phyloP scores from a whole-genome alignment of 2,329 filamentous ascomycete species.

The Exophiala sp. region DNA sequence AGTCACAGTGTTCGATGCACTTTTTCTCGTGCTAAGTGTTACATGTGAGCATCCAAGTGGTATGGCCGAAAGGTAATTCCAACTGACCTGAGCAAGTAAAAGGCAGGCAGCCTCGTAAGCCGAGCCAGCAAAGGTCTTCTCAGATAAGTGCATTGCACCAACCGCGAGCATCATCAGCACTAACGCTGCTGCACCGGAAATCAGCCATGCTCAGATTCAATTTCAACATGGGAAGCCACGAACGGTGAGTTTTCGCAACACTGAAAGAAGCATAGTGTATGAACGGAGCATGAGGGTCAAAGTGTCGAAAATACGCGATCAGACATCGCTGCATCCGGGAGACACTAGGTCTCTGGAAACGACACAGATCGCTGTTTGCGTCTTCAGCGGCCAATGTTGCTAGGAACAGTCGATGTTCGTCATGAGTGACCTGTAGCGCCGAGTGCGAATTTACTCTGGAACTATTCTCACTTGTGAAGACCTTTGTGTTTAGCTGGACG shows the following conservation, averaged over 20 bases:
- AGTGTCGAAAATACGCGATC: slow-evolving; percentile 8
- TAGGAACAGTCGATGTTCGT: slow-evolving; percentile 5
- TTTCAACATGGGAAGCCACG: no score
- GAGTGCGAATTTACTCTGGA: not conserved
- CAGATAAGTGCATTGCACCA: slow-evolving; percentile 5
- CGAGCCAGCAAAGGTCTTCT: slow-evolving; percentile 2
- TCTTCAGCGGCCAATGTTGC: slow-evolving; percentile 1
- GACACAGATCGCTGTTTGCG: not conserved
- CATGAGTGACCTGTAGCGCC: slow-evolving; percentile 3
- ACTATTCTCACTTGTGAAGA: not conserved
- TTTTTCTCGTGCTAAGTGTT: slow-evolving; percentile 2
- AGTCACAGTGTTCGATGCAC: not conserved
- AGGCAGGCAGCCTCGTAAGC: slow-evolving; percentile 4
- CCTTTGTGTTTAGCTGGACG: not conserved
- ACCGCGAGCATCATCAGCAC: slow-evolving; percentile 6
- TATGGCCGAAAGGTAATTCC: no score
- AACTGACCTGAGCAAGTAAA: slow-evolving; percentile 1
- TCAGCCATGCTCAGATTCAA: not conserved
- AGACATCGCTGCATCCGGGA: slow-evolving; percentile 2
- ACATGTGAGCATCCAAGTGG: no score
- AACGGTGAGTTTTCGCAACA: not conserved
- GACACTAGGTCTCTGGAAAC: not conserved
- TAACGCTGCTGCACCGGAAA: not conserved
- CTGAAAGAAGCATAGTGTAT: slow-evolving; percentile 6
- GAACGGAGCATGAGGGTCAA: slow-evolving; percentile 7